A percentile compares a stretch with the other conserved stretches of the same genome.
These are phyloP conservation scores for Biancaea sappan DNA, from an alignment of 306 rosid genomes.

Conservation along the genomic window DNA sequence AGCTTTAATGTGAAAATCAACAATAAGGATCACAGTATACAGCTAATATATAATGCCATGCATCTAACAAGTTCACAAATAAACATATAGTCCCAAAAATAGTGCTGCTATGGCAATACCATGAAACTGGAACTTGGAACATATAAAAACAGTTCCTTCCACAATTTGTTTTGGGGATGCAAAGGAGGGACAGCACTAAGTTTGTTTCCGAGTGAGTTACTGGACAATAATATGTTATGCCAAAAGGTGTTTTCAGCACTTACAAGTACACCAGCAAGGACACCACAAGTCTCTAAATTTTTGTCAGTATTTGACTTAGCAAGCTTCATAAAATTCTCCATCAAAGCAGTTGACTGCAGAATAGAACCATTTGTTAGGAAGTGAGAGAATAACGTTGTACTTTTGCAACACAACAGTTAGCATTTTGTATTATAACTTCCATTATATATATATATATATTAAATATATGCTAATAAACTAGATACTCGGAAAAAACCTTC, in stretches of 20 bases:
- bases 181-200: slow-evolving; percentile 2
- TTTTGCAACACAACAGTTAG: background rate
- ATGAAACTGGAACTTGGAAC: background rate
- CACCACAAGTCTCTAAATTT: slow-evolving; percentile 93
- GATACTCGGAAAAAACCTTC: slow-evolving; percentile 30
- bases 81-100: slow-evolving; percentile 17
- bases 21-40: too few relatives aligned
- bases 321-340: slow-evolving; percentile 88
- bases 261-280: slow-evolving; percentile 96
- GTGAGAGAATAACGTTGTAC: slow-evolving; percentile 13
- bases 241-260: slow-evolving; percentile 42
- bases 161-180: slow-evolving; percentile 3
- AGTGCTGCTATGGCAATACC: slow-evolving; percentile 1
- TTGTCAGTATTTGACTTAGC: slow-evolving; percentile 85
- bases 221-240: background rate
- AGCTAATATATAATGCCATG: background rate
- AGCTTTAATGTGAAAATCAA: too few relatives aligned
- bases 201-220: background rate
- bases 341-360: slow-evolving; percentile 82
- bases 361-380: slow-evolving; percentile 37
- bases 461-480: slow-evolving; percentile 24
- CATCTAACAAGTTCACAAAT: slow-evolving; percentile 8
- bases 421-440: background rate
- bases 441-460: background rate
- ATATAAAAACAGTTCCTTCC: slow-evolving; percentile 6